A percentile compares a stretch with the other conserved stretches of the same genome.
Evolutionary conservation across 176 grass and related monocot genomes (phyloP).

Genomic region (Leersia perrieri): DNA sequence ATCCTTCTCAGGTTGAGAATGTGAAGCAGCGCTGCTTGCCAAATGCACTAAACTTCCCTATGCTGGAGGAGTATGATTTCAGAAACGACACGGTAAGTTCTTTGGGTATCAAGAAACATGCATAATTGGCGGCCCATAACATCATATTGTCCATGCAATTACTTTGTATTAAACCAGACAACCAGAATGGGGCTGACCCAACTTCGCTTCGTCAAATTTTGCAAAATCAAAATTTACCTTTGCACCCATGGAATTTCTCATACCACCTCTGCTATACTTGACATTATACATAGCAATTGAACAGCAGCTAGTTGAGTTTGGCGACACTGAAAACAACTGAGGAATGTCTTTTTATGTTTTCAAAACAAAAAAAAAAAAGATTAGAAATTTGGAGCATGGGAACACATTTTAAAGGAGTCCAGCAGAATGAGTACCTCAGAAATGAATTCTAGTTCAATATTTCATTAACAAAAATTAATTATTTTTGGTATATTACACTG

Average conservation of each 20-base stretch:
- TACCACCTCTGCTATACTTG: not conserved
- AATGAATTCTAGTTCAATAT: not conserved
- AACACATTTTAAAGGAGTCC: not conserved
- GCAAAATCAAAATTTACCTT: not conserved
- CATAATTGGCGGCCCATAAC: not conserved
- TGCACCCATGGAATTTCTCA: not conserved
- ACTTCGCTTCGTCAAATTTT: not conserved
- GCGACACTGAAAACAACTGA: not conserved
- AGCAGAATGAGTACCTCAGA: not conserved
- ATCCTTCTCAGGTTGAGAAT: slow-evolving; percentile 80
- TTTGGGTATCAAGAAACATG: slow-evolving; percentile 9
- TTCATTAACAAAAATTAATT: not conserved
- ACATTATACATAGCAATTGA: not conserved
- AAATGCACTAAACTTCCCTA: slow-evolving; percentile 87
- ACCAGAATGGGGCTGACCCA: not conserved
- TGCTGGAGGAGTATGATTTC: slow-evolving; percentile 96
- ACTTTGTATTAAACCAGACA: not conserved
- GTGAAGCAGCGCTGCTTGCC: slow-evolving; percentile 87
- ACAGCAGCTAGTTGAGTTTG: not conserved
- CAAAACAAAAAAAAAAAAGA: no score
- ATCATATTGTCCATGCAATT: not conserved
- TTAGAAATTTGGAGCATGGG: not conserved
- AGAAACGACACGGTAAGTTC: slow-evolving; percentile 82
- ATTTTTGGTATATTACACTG: not conserved
- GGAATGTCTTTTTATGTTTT: not conserved